Base-by-base conservation (phyloP, 805 yeast genomes). In the Candida maris region DNA sequence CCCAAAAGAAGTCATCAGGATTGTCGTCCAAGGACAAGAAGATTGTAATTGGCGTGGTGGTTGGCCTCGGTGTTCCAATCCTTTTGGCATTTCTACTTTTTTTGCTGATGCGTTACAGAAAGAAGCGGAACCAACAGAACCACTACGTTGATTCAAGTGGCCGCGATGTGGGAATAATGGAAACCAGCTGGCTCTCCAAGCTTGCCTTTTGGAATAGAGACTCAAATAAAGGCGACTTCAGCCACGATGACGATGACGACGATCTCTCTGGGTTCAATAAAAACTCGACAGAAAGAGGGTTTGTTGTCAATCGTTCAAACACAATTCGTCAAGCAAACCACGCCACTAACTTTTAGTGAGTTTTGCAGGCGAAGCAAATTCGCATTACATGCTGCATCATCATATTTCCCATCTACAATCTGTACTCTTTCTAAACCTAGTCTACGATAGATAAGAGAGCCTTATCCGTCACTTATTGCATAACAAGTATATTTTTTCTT, bases 21-120 rank as follows among this genome's bases (percentile, higher is more conserved):
- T 59, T 79, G 6, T 67, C 80, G 1, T 51, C 64, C 12, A 69
- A 71, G 34, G 59, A 72, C 40, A 67, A 73, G 37, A 71, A 71
- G 38, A 70, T 81, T 23, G 75, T 81, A 17, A 70, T 80, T 35
- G 88, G 88, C 26, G 79, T 80, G 40, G 81, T 77, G 19, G 81
- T 81, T 5, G 88, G 88, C 37, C 71, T 83, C 10, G 85, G 85
- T 35, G 77, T 79, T 1, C 85, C 89, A 2, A 45, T 74, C 0
- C 54, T 79, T n/a, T 57, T 68, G 2, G 38, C 67, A 6, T 33
- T 45, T 10, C 30, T 45, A n/a, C 29, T 45, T 6, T 19, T 47
- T 1, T 19, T 44, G 12, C 29, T 49, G 8, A 30, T 46, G 14
- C 32, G 41, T 6, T 49, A 44, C 42, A 37, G 40, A 21, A 49